These are phyloP conservation scores for Phialophora chinensis DNA, from an alignment of 2,329 filamentous ascomycete genomes.

Conservation along the genomic window DNA sequence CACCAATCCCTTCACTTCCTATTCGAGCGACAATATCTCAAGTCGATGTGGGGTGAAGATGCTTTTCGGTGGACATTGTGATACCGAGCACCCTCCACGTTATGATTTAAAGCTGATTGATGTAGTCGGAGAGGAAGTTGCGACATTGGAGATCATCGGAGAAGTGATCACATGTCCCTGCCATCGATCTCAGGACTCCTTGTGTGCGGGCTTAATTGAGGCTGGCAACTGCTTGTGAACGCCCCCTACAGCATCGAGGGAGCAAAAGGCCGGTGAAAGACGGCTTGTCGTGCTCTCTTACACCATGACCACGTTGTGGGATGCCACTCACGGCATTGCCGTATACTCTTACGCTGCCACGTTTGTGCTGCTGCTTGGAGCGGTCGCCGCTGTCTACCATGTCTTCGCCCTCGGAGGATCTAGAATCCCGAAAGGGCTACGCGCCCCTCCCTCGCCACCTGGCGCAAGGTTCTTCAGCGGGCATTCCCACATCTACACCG, in stretches of 20 bases:
- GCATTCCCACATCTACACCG: slow-evolving; percentile 21
- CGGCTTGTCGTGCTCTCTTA: neutral
- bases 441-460: slow-evolving; percentile 14
- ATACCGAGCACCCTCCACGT: neutral
- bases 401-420: neutral
- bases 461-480: slow-evolving; percentile 20
- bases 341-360: slow-evolving; percentile 9
- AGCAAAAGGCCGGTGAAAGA: too few relatives aligned
- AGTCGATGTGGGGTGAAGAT: slow-evolving; percentile 17
- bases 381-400: slow-evolving; percentile 17
- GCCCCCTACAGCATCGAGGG: neutral
- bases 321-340: neutral
- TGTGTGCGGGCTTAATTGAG: neutral
- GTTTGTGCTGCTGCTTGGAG: slow-evolving; percentile 11
- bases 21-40: slow-evolving; percentile 8
- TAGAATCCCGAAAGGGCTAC: slow-evolving; percentile 19
- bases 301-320: slow-evolving; percentile 9
- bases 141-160: neutral
- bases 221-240: neutral
- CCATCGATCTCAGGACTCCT: neutral
- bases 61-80: neutral
- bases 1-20: slow-evolving; percentile 11
- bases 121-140: slow-evolving; percentile 3
- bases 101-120: neutral
- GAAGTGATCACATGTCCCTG: neutral